phyloP scores from a whole-genome alignment of 768 basidiomycete species.

The Udeniomyces megalosporus region DNA sequence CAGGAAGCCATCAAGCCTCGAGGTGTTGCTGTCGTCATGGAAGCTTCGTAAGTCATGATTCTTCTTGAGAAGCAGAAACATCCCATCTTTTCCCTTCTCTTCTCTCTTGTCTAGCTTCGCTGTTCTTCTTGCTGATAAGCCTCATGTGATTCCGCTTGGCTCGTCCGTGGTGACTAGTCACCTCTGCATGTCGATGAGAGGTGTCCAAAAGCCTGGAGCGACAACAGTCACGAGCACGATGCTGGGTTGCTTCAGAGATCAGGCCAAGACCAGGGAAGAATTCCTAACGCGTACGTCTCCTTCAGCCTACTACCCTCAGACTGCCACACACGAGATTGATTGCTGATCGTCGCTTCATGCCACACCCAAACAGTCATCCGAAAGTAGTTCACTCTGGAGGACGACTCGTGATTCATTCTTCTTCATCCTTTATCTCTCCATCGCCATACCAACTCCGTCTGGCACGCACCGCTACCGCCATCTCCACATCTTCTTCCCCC shows the following conservation, averaged over 20 bases:
- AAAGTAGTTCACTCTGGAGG: too few species aligned
- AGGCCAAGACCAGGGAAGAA: conserved; percentile 91
- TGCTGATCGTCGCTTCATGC: too few species aligned
- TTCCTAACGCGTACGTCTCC: conserved; percentile 22
- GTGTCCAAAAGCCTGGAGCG: conserved; percentile 94
- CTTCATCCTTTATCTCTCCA: background rate
- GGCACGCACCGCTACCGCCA: too few species aligned
- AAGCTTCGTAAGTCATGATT: conserved; percentile 62
- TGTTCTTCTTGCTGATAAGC: conserved; percentile 1
- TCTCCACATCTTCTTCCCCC: too few species aligned
- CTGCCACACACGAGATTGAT: too few species aligned
- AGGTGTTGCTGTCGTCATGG: conserved; percentile 98
- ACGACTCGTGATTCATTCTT: background rate
- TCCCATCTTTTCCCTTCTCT: background rate
- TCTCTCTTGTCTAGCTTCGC: background rate
- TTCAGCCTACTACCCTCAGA: too few species aligned
- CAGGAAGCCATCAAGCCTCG: conserved; percentile 95
- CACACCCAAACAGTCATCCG: too few species aligned
- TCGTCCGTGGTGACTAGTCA: conserved; percentile 40
- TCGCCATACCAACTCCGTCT: too few species aligned
- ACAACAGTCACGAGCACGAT: conserved; percentile 93
- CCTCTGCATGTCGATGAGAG: conserved; percentile 99
- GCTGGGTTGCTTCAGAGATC: conserved; percentile 95
- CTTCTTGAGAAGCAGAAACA: too few species aligned
- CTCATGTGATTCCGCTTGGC: background rate